Evolutionary conservation across 768 basidiomycete species (phyloP).

Genomic region (Auricularia sp.): DNA sequence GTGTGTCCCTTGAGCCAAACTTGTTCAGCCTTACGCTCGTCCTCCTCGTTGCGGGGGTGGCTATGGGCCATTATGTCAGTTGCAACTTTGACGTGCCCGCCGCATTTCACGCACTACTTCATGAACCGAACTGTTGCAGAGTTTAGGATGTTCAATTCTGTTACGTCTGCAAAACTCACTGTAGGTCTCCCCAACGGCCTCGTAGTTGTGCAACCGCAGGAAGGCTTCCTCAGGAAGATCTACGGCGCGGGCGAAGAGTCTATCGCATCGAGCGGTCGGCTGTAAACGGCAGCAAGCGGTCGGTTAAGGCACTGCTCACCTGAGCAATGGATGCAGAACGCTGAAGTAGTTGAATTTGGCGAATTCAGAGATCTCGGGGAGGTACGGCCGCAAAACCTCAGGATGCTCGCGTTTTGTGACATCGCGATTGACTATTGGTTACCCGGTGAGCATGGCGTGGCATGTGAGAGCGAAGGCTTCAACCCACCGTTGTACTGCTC

Average conservation of each 20-base stretch:
- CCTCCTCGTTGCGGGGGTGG: constrained; percentile 40
- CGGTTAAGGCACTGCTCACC: neutral
- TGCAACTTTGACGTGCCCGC: neutral
- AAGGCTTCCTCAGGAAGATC: neutral
- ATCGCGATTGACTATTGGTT: neutral
- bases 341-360: neutral
- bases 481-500: constrained; percentile 33
- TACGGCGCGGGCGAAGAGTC: neutral
- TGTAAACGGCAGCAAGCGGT: neutral
- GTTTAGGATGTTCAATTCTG: too few relatives aligned
- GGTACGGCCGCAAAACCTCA: neutral
- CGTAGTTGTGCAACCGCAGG: neutral
- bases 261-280: neutral
- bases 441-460: neutral
- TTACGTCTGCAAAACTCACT: neutral
- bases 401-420: neutral
- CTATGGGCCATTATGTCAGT: constrained; percentile 18
- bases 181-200: neutral
- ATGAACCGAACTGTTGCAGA: neutral
- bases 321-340: neutral
- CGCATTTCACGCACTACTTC: neutral
- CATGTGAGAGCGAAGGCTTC: neutral
- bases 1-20: constrained; percentile 32
- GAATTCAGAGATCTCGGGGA: neutral
- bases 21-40: constrained; percentile 38